Evolutionary conservation across 768 basidiomycete genomes (phyloP).

Genomic region (Butyriboletus loyo): DNA sequence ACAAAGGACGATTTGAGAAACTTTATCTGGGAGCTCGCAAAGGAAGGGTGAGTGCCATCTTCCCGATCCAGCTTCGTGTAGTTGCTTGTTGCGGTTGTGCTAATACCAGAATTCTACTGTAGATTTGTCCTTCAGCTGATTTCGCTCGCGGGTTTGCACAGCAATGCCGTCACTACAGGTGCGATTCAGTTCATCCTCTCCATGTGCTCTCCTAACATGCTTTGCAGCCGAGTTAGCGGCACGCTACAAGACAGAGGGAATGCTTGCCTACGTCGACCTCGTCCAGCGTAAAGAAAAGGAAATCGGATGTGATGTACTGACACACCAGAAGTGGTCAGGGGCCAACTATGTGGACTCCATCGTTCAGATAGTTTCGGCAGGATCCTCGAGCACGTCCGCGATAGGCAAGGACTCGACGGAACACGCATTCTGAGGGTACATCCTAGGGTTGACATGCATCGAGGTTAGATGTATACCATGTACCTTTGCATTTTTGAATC

Average conservation of each 20-base stretch:
- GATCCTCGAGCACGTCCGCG: conserved; percentile 83
- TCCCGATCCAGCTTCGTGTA: background rate
- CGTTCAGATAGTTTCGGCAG: conserved; percentile 77
- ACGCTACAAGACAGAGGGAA: conserved; percentile 81
- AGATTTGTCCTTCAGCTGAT: conserved; percentile 88
- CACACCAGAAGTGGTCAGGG: conserved; percentile 96
- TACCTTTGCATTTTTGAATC: background rate
- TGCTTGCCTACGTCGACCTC: conserved; percentile 89
- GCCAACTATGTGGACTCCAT: conserved; percentile 90
- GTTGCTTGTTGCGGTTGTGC: background rate
- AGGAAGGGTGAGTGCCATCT: conserved; percentile 61
- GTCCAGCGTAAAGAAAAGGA: conserved; percentile 87
- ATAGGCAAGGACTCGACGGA: conserved; percentile 89
- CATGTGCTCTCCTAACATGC: conserved; percentile 4
- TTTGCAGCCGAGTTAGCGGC: conserved; percentile 69
- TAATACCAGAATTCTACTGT: conserved; percentile 6
- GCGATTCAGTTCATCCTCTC: conserved; percentile 13
- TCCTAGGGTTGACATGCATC: background rate
- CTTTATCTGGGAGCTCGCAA: conserved; percentile 87
- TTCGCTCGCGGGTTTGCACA: conserved; percentile 88
- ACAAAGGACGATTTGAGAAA: conserved; percentile 71
- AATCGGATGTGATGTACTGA: conserved; percentile 85
- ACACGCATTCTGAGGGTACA: conserved; percentile 58
- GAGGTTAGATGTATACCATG: conserved; percentile 1
- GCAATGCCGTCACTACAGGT: conserved; percentile 78